These are phyloP conservation scores for Cystobasidium onofrii DNA, from an alignment of 768 basidiomycete genomes.

Conservation along the genomic window DNA sequence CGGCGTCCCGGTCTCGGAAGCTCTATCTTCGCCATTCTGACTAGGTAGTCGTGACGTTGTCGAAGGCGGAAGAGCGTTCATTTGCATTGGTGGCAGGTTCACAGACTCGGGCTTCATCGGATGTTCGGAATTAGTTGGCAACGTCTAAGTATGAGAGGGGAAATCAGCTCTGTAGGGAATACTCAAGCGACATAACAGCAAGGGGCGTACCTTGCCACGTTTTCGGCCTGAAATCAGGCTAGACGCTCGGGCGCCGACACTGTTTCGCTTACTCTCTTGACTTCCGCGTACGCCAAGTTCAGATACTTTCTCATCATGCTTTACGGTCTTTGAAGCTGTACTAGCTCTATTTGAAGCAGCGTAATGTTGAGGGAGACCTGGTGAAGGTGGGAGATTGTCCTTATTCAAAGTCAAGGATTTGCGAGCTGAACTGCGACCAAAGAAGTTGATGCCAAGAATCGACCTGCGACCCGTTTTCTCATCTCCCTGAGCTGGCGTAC, in stretches of 20 bases:
- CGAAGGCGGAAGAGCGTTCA: slow-evolving; percentile 67
- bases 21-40: neutral
- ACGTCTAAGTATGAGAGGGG: slow-evolving; percentile 52
- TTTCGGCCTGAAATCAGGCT: slow-evolving; percentile 70
- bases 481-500: slow-evolving; percentile 19
- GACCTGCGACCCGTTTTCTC: slow-evolving; percentile 42
- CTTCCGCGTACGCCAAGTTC: slow-evolving; percentile 38
- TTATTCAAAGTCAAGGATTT: slow-evolving; percentile 32
- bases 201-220: slow-evolving; percentile 74
- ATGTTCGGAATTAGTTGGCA: slow-evolving; percentile 66
- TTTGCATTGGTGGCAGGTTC: slow-evolving; percentile 80
- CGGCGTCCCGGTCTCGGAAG: neutral
- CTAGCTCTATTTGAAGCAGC: slow-evolving; percentile 12
- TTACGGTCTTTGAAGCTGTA: slow-evolving; percentile 11
- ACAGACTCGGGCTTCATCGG: slow-evolving; percentile 55
- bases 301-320: slow-evolving; percentile 21
- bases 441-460: slow-evolving; percentile 43
- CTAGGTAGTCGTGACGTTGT: slow-evolving; percentile 51
- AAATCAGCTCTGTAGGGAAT: slow-evolving; percentile 13
- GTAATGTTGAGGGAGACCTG: slow-evolving; percentile 18
- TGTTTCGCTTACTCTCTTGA: slow-evolving; percentile 48
- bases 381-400: slow-evolving; percentile 19
- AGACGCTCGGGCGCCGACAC: slow-evolving; percentile 60
- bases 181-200: neutral
- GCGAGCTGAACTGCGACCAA: slow-evolving; percentile 35